Evolutionary conservation across 345 rosid species (phyloP), one percentile per base, ranked within the genome.

Genomic region (Geranium brycei): DNA sequence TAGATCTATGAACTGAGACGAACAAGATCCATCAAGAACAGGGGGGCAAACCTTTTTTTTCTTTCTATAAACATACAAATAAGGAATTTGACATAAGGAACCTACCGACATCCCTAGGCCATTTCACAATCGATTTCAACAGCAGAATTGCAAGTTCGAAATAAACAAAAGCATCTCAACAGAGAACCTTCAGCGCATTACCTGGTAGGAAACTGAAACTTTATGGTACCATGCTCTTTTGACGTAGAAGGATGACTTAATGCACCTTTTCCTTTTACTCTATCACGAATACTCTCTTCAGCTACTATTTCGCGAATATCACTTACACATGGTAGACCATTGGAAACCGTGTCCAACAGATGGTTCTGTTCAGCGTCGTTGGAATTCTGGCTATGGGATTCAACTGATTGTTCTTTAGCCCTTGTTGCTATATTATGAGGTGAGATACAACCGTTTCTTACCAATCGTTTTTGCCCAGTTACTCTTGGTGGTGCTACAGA

Each of bases 361-460:
- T 61, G 62, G 71, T 65, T 57, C 61, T 61, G 70, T 66, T 64
- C 79, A 71, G 41, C 55, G 64, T 65, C 62, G 17, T 41, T 51
- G 58, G 55, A 17, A 61, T 38, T 70, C 40, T 64, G 62, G 61
- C 73, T 51, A 64, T 18, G 69, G 62, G 53, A 60, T 66, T 78
- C 80, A 38, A 73, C 81, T 65, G 62, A 63, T 74, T 76, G 79
- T 62, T 78, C 77, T 62, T 78, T 80, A 62, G 78, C 75, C 76
- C 66, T 83, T 31, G 72, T 71, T 65, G 83, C 85, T 71, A 84
- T 87, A 69, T 71, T 85, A 64, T 73, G 69, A 0, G 93, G 96
- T 74, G 95, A 87, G 35, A 92, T 92, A 76, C 88, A 89, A 40
- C 98, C 98, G 72, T 87, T 78, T 67, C 91, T 74, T n/a, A 89